phyloP scores from a whole-genome alignment of 1,284 basidiomycete genomes.

The Boletus smithii region DNA sequence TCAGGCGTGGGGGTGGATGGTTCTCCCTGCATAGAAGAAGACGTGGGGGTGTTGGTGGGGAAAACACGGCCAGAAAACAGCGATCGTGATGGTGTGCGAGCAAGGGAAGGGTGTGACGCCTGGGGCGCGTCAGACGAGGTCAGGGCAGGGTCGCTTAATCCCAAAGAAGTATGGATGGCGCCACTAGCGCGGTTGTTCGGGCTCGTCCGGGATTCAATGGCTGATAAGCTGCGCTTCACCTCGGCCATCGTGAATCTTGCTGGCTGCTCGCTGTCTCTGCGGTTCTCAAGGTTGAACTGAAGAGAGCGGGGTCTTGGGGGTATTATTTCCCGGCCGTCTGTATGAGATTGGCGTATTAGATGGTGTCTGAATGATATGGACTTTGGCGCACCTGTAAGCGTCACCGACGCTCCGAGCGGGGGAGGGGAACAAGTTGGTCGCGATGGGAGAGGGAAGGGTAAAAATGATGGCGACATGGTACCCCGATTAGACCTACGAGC shows the following conservation, averaged over 20 bases:
- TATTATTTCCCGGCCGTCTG: constrained; percentile 19
- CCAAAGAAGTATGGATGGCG: constrained; percentile 16
- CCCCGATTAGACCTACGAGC: constrained; percentile 17
- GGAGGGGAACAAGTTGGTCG: constrained; percentile 17
- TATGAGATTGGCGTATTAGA: background rate
- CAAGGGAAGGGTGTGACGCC: constrained; percentile 10
- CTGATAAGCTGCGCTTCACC: constrained; percentile 29
- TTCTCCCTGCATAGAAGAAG: constrained; percentile 19
- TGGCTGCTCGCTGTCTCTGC: constrained; percentile 11
- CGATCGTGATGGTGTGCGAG: constrained; percentile 22
- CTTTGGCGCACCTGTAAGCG: constrained; percentile 23
- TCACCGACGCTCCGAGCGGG: constrained; percentile 26
- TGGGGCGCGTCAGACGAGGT: constrained; percentile 11
- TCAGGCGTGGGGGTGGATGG: constrained; percentile 35
- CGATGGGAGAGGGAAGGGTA: constrained; percentile 33
- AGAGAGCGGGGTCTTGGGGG: constrained; percentile 23
- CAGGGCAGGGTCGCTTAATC: constrained; percentile 18
- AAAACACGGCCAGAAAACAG: constrained; percentile 14
- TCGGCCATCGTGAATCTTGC: constrained; percentile 16
- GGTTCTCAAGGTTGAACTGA: constrained; percentile 18
- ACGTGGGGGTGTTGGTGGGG: constrained; percentile 9
- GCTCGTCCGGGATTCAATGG: constrained; percentile 19
- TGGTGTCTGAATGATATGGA: background rate
- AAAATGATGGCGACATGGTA: constrained; percentile 27
- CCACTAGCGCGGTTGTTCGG: constrained; percentile 14